Evolutionary conservation across 2,329 filamentous ascomycete genomes (phyloP).

Genomic region (Colletotrichum gigasporum): DNA sequence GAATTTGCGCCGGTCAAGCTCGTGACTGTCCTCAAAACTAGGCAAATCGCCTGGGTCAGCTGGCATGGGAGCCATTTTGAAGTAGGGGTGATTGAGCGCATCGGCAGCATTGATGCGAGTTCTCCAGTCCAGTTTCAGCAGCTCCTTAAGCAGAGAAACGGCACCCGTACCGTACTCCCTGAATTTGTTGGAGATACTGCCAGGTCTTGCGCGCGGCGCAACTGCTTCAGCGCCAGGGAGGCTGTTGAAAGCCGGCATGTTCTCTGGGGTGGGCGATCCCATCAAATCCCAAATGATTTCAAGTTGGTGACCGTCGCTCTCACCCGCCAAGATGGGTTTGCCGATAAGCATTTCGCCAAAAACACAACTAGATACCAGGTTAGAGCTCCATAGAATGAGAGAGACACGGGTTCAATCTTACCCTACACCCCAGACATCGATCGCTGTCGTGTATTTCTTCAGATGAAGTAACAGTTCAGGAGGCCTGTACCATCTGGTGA

Average conservation of each 20-base stretch:
- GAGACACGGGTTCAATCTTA: conserved; percentile 54
- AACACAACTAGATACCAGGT: conserved; percentile 73
- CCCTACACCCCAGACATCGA: conserved; percentile 99
- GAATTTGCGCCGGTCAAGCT: conserved; percentile 92
- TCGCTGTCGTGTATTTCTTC: conserved; percentile 93
- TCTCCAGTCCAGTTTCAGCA: conserved; percentile 89
- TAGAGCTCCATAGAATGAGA: conserved; percentile 25
- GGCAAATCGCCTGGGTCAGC: conserved; percentile 89
- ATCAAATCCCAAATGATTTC: conserved; percentile 95
- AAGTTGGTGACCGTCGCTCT: conserved; percentile 88
- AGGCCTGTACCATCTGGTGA: conserved; percentile 96
- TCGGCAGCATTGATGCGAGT: conserved; percentile 92
- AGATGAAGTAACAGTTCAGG: conserved; percentile 91
- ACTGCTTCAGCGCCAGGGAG: conserved; percentile 85
- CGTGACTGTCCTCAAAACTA: conserved; percentile 91
- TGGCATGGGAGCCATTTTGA: conserved; percentile 80
- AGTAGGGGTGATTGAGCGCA: conserved; percentile 91
- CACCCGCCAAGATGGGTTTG: conserved; percentile 91
- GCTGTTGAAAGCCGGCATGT: conserved; percentile 89
- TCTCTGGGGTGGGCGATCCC: conserved; percentile 87
- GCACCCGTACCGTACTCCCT: conserved; percentile 78
- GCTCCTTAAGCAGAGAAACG: conserved; percentile 81
- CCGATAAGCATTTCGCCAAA: conserved; percentile 98
- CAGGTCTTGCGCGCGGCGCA: conserved; percentile 66
- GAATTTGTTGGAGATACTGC: conserved; percentile 79